Conservation (phyloP, 345 rosid species). For the Gossypium ekmanianum region DNA sequence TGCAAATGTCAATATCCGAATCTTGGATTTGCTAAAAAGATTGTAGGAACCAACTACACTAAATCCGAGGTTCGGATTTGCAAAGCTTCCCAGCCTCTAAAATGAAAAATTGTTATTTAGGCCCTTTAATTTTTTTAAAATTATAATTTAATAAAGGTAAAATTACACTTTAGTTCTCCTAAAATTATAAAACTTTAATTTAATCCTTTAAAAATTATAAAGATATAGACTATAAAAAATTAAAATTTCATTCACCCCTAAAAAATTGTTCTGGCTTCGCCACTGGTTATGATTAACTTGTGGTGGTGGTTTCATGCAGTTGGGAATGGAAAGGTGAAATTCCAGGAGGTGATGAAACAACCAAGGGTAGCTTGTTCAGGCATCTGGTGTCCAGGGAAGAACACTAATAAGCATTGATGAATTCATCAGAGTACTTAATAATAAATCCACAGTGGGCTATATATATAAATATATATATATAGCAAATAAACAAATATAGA, state of each 20-base stretch:
- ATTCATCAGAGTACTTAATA: not conserved
- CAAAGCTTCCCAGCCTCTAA: no score
- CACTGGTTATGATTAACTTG: not conserved
- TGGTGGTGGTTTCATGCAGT: not conserved
- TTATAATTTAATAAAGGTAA: no score
- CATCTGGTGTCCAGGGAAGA: not conserved
- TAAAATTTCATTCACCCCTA: no score
- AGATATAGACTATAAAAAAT: no score
- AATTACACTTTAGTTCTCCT: no score
- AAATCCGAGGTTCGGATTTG: not conserved
- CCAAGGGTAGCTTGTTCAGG: conserved; percentile 3
- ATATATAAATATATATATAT: not conserved
- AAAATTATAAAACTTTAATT: no score
- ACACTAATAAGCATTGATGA: not conserved
- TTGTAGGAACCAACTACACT: not conserved
- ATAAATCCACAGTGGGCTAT: not conserved
- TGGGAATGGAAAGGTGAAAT: not conserved
- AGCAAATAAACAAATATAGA: not conserved
- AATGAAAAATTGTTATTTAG: no score
- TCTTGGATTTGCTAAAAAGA: not conserved
- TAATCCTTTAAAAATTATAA: no score
- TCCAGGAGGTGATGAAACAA: conserved; percentile 3
- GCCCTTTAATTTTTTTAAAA: no score
- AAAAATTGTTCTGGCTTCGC: no score
- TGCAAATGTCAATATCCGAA: not conserved